phyloP scores from a whole-genome alignment of 306 rosid genomes.

The Castanea mollissima region DNA sequence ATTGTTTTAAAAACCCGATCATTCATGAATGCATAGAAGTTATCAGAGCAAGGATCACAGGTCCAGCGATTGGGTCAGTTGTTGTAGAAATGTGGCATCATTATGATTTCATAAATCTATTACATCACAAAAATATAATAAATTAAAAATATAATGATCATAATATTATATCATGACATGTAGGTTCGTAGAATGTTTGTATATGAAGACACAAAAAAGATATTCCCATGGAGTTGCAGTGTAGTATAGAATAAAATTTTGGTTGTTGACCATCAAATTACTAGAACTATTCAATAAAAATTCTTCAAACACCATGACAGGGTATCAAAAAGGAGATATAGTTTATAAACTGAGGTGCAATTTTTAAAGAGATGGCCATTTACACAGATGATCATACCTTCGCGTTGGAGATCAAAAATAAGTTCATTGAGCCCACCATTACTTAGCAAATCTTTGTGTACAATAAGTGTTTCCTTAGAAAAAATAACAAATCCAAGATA shows the following conservation, averaged over 20 bases:
- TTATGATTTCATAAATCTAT: neutral
- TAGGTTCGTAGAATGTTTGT: too few species aligned
- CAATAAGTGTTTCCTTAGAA: constrained; percentile 79
- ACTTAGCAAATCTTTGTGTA: constrained; percentile 63
- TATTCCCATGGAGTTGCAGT: too few species aligned
- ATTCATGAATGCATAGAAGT: neutral
- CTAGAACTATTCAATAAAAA: neutral
- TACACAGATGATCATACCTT: constrained; percentile 47
- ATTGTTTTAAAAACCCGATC: too few species aligned
- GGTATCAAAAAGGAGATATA: neutral
- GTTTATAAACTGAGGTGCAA: constrained; percentile 9
- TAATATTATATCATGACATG: too few species aligned
- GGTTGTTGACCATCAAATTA: neutral
- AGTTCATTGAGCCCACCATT: constrained; percentile 53
- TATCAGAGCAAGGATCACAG: neutral
- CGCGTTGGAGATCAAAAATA: constrained; percentile 50
- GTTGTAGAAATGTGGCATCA: neutral
- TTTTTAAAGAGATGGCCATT: constrained; percentile 3
- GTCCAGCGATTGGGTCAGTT: neutral
- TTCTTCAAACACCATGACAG: neutral
- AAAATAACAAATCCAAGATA: constrained; percentile 12
- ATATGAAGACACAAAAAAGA: too few species aligned
- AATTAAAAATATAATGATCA: too few species aligned
- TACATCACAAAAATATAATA: too few species aligned
- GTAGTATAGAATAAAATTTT: too few species aligned